Percentiles rank a stretch among this genome's conserved stretches.
Evolutionary conservation across 2,329 filamentous ascomycete species (phyloP).

Genomic region (Alternaria triticina): DNA sequence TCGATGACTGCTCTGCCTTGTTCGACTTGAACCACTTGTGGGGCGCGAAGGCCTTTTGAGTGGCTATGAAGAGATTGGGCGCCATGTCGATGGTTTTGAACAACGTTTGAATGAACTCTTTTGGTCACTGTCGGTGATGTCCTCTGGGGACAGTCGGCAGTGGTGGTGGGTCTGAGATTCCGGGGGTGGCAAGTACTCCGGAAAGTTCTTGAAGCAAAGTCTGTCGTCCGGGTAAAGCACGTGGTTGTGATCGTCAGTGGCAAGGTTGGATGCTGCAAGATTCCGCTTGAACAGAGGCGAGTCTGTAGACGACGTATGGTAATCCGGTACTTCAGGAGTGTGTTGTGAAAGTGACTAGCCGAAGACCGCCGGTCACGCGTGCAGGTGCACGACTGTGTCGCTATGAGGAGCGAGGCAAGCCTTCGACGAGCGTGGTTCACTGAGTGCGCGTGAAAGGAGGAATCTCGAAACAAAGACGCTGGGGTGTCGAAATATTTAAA

Average conservation of each 20-base stretch:
- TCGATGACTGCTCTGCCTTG: slow-evolving; percentile 48
- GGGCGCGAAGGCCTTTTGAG: slow-evolving; percentile 57
- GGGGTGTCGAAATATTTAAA: slow-evolving; percentile 31
- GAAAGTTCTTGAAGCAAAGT: background rate
- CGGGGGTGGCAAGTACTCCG: slow-evolving; percentile 7
- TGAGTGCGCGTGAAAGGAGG: slow-evolving; percentile 15
- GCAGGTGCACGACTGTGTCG: slow-evolving; percentile 38
- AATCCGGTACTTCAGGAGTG: slow-evolving; percentile 12
- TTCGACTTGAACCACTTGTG: slow-evolving; percentile 57
- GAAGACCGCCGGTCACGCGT: slow-evolving; percentile 31
- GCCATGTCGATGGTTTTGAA: slow-evolving; percentile 49
- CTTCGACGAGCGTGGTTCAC: slow-evolving; percentile 22
- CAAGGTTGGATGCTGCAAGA: background rate
- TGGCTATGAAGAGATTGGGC: slow-evolving; percentile 58
- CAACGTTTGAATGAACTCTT: background rate
- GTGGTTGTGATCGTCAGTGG: background rate
- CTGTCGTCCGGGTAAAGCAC: background rate
- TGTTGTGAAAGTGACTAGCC: slow-evolving; percentile 23
- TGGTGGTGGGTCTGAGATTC: slow-evolving; percentile 7
- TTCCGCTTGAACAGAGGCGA: slow-evolving; percentile 16
- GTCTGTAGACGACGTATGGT: slow-evolving; percentile 13
- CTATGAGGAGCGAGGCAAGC: slow-evolving; percentile 24
- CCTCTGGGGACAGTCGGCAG: slow-evolving; percentile 9
- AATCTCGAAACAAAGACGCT: slow-evolving; percentile 21
- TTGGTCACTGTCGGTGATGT: slow-evolving; percentile 8